Base-by-base conservation (phyloP, 768 basidiomycete species). In the Tephrocybe sp. region DNA sequence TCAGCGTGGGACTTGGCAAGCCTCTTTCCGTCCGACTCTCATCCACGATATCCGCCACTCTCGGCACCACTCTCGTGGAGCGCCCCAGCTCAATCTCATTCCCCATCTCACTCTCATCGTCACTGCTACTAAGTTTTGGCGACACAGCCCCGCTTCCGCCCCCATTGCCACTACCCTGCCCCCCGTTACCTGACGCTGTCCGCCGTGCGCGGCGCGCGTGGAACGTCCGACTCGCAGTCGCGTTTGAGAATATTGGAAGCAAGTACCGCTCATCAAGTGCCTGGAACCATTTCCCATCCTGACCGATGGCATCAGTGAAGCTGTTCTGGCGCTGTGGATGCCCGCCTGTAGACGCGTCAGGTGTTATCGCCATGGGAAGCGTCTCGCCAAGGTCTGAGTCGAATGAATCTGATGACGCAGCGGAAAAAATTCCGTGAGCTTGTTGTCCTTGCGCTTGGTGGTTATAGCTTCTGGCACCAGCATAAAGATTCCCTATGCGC, bases 211-310 rank as follows among this genome's bases (percentile, higher is more conserved):
- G 73, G 26, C 88, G 81, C 2, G 91, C 90, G 60, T 93, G 85
- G 75, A 90, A 92, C 54, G 86, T 87, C 59, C 91, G 76, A 56
- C 87, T 90, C 14, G 92, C 92, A 0, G 92, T 92, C 13, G 89
- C 90, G 62, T 94, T 94, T 42, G 91, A 92, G 72, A 93, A 98
- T 33, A 98, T 72, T 17, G 95, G 95, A 2, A 98, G 69, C 16
- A 99, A 72, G 66, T 96, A 99, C 57, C 92, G 80, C 70, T 99
- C 94, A 68, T 99, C 96, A 34, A 99, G 70, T 39, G 87, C 78
- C 60, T 94, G 93, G 84, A 98, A 98, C 93, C 94, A 98, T 66
- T 91, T 90, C 23, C 90, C 87, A 47, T 96, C 92, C 51, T 88
- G 86, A 4, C 72, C 77, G 4, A 70, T 58, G n/a, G 58, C 54